Base-by-base conservation (phyloP, 805 yeast species). In the Jamesozyma spencerorum region DNA sequence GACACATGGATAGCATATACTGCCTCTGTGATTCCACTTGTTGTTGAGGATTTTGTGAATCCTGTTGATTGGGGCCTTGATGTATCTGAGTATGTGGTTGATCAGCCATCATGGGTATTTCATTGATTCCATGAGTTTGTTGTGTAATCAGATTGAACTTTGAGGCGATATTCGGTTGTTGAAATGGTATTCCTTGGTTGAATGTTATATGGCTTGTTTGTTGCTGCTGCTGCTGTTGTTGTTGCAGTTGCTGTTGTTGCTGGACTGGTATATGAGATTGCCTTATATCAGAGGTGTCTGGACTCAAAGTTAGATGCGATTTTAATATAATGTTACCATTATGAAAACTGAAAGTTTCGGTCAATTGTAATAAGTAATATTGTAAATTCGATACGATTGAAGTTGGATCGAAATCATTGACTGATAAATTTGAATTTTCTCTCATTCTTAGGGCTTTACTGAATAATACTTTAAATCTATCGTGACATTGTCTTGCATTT, bases 401-500 rank as follows among this genome's bases (percentile, higher is more conserved):
- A 5, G 10, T 15, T 24, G 26, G 30, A 10, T 32, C 30, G 6
- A 12, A 17, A 11, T 31, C 34, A 24, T 32, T 24, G 14, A 31
- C 11, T 18, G 29, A n/a, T 27, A 24, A 6, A 8, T 27, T 31
- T 20, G 35, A 31, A n/a, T 19, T 24, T 14, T 36, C 29, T 29
- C 36, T 30, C 14, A 42, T 15, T 26, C 45, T 50, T 14, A 32
- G 37, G 5, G 52, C 53, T 42, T 50, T 54, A 6, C 47, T 36
- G 42, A 49, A 51, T 11, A 56, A 38, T 5, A 56, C 51, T 39
- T 54, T 56, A 40, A 54, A 56, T 28, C 60, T 41, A 43, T 56
- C 60, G 35, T 55, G 57, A 36, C 59, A 54, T 38, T 56, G 60
- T 33, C 60, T 47, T n/a, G 54, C 44, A 42, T 56, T 56, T 40